Evolutionary conservation across 441 rosid species (phyloP).

Genomic region (Bruguiera hainesii): DNA sequence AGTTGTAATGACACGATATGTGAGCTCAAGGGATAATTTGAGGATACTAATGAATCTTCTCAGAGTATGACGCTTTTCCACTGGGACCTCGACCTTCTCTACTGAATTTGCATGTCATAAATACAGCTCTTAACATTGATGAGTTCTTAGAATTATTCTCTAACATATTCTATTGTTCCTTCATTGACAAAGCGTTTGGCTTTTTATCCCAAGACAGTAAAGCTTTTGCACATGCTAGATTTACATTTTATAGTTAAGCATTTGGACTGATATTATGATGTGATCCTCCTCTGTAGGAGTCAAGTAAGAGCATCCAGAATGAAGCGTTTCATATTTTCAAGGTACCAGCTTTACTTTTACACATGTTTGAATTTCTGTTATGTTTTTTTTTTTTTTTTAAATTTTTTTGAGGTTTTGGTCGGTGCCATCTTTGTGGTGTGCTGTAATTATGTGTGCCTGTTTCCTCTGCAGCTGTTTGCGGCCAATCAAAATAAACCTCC

Average conservation of each 20-base stretch:
- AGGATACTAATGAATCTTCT: constrained; percentile 99
- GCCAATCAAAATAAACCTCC: constrained; percentile 95
- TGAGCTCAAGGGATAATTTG: constrained; percentile 91
- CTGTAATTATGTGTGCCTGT: neutral
- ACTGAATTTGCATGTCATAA: neutral
- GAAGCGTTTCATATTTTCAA: constrained; percentile 99
- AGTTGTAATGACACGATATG: constrained; percentile 83
- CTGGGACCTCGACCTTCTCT: neutral
- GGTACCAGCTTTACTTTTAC: constrained; percentile 34
- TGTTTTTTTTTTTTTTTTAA: neutral
- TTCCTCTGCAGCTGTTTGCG: constrained; percentile 68
- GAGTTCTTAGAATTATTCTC: neutral
- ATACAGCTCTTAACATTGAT: neutral
- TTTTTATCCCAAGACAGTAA: neutral
- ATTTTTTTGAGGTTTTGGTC: neutral
- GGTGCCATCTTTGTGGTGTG: neutral
- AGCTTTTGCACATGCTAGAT: no score
- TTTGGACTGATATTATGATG: neutral
- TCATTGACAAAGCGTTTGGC: neutral
- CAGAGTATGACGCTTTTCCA: constrained; percentile 49
- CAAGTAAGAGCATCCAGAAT: constrained; percentile 96
- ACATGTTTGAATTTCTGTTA: neutral
- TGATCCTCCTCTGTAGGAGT: constrained; percentile 50
- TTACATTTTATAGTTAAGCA: no score
- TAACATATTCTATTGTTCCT: neutral